These are phyloP conservation scores for Hypoxylon fuscum DNA, from an alignment of 495 filamentous ascomycete species.

Conservation along the genomic window DNA sequence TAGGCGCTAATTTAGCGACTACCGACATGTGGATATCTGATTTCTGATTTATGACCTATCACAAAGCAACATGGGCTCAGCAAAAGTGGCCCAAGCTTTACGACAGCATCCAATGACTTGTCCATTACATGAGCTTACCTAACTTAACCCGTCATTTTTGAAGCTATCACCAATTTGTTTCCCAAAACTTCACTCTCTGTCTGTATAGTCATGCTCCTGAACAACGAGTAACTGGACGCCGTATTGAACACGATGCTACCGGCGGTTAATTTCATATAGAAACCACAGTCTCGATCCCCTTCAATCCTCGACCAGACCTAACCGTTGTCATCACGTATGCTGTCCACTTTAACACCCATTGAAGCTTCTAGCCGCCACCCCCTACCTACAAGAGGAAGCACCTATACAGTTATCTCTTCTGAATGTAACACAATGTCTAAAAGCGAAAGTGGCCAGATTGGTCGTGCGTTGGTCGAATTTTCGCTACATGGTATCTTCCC, in stretches of 20 bases:
- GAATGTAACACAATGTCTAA: constrained; percentile 29
- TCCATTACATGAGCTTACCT: constrained; percentile 13
- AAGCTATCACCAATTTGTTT: constrained; percentile 35
- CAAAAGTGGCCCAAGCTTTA: constrained; percentile 8
- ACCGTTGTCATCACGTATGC: constrained; percentile 5
- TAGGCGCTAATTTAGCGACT: constrained; percentile 34
- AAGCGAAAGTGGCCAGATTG: constrained; percentile 53
- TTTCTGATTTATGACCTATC: constrained; percentile 6
- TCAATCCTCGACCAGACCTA: neutral
- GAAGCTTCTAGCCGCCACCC: neutral
- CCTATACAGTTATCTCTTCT: neutral
- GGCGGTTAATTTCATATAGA: constrained; percentile 9
- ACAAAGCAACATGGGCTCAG: neutral
- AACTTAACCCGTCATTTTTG: constrained; percentile 21
- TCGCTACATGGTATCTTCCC: constrained; percentile 77
- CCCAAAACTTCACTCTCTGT: constrained; percentile 5
- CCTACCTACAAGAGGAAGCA: neutral
- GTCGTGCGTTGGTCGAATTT: constrained; percentile 75
- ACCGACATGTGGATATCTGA: constrained; percentile 7
- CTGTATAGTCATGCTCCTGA: constrained; percentile 37
- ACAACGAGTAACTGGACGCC: too few species aligned
- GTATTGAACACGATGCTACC: constrained; percentile 25
- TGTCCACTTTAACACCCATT: neutral
- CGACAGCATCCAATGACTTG: constrained; percentile 14
- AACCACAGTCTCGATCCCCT: neutral